Conservation (phyloP, 306 rosid species). For the Acacia acuminata region DNA sequence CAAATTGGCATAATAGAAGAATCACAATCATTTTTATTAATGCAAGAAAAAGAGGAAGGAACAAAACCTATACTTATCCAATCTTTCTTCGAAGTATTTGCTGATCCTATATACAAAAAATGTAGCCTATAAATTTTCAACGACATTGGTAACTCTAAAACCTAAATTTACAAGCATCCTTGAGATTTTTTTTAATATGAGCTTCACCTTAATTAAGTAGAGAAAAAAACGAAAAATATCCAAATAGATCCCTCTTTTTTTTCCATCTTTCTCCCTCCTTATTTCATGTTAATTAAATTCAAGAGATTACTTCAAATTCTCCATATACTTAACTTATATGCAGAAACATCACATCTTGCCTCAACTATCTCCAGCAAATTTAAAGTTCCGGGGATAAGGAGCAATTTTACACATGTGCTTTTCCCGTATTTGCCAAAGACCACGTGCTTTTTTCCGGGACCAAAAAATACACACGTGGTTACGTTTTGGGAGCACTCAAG, state of each 20-base stretch:
- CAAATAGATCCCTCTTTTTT: neutral
- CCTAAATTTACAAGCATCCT: constrained; percentile 8
- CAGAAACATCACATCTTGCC: neutral
- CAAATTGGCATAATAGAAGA: constrained; percentile 23
- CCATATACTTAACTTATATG: neutral
- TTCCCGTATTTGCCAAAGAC: too few relatives aligned
- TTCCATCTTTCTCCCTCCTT: neutral
- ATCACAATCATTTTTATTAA: constrained; percentile 44
- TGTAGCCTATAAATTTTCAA: constrained; percentile 38
- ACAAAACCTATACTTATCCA: constrained; percentile 43
- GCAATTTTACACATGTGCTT: too few relatives aligned
- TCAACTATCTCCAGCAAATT: neutral
- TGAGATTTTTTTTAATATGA: neutral
- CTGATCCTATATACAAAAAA: constrained; percentile 64
- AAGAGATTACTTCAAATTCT: too few relatives aligned
- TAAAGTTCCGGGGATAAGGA: too few relatives aligned
- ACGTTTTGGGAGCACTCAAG: too few relatives aligned
- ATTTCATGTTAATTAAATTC: neutral
- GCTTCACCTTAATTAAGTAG: neutral
- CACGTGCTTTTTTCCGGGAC: too few relatives aligned
- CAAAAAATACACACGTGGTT: too few relatives aligned
- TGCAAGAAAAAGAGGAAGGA: constrained; percentile 24
- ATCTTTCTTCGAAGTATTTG: constrained; percentile 39
- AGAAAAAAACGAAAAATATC: neutral
- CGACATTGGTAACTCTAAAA: constrained; percentile 32